Percentiles rank a stretch among this genome's conserved stretches.
Conservation (phyloP, 2,329 filamentous ascomycete genomes). For the Nemania abortiva region DNA sequence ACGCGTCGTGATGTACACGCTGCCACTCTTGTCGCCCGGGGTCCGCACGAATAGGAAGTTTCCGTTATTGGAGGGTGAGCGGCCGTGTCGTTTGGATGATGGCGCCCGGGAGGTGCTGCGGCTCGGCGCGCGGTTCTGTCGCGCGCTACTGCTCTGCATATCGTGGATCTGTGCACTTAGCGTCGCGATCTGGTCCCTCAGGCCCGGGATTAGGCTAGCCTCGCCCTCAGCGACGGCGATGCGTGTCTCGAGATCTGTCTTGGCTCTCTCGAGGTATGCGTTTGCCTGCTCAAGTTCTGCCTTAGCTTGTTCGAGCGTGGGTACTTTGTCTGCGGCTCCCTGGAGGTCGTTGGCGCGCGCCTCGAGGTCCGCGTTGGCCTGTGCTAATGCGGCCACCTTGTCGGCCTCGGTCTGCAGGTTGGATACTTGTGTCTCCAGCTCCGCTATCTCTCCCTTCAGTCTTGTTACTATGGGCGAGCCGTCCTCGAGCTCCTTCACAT, state of each 20-base stretch:
- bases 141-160: conserved; percentile 22
- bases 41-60: conserved; percentile 48
- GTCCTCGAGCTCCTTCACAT: conserved; percentile 45
- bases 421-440: conserved; percentile 41
- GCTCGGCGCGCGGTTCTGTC: conserved; percentile 41
- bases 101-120: conserved; percentile 47
- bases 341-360: conserved; percentile 40
- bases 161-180: conserved; percentile 43
- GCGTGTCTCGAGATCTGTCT: conserved; percentile 32
- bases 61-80: conserved; percentile 43
- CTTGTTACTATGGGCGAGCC: conserved; percentile 39
- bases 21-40: conserved; percentile 43
- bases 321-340: conserved; percentile 41
- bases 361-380: conserved; percentile 45
- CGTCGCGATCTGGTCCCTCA: conserved; percentile 43
- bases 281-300: conserved; percentile 37
- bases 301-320: conserved; percentile 39
- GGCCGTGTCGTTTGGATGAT: conserved; percentile 44
- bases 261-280: neutral
- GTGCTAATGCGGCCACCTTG: conserved; percentile 33
- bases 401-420: conserved; percentile 37
- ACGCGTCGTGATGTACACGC: conserved; percentile 48
- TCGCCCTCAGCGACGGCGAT: conserved; percentile 32
- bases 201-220: conserved; percentile 43
- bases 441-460: conserved; percentile 45